Percentiles rank a stretch among this genome's conserved stretches.
These are phyloP conservation scores for Sequoia sempervirens DNA, from an alignment of 75 land plant genomes.

Conservation along the genomic window DNA sequence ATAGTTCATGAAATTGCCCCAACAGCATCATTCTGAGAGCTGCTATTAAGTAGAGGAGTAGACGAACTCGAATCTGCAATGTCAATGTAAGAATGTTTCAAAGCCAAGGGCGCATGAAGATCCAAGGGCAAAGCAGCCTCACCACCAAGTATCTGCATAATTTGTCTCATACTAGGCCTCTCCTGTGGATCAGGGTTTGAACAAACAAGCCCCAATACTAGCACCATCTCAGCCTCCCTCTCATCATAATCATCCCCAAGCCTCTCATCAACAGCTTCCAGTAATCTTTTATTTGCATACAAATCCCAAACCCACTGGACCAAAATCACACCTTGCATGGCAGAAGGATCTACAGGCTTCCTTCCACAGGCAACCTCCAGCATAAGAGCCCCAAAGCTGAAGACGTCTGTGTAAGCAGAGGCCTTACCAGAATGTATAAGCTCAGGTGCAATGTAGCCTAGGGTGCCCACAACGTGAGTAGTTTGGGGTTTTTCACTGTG, in stretches of 20 bases:
- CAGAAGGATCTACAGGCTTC: background rate
- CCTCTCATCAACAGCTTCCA: background rate
- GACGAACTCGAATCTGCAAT: background rate
- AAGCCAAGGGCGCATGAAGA: background rate
- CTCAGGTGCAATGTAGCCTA: slow-evolving; percentile 44
- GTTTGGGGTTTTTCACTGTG: slow-evolving; percentile 16
- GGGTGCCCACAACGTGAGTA: slow-evolving; percentile 22
- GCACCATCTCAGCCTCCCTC: slow-evolving; percentile 16
- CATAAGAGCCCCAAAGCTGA: slow-evolving; percentile 27
- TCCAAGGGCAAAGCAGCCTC: slow-evolving; percentile 11
- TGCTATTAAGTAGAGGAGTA: background rate
- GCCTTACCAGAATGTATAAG: slow-evolving; percentile 17
- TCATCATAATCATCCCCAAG: slow-evolving; percentile 4
- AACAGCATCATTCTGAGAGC: background rate
- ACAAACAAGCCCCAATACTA: slow-evolving; percentile 32
- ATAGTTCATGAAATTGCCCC: slow-evolving; percentile 14
- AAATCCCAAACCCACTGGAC: slow-evolving; percentile 15
- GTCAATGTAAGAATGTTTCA: background rate
- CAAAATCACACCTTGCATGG: background rate
- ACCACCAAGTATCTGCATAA: slow-evolving; percentile 19
- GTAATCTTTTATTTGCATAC: background rate
- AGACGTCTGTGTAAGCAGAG: slow-evolving; percentile 14
- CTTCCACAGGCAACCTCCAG: slow-evolving; percentile 29
- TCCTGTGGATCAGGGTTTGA: slow-evolving; percentile 13
- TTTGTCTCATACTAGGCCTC: slow-evolving; percentile 24